phyloP scores from a whole-genome alignment of 2,329 filamentous ascomycete genomes.

The Trichoderma guizhouense region DNA sequence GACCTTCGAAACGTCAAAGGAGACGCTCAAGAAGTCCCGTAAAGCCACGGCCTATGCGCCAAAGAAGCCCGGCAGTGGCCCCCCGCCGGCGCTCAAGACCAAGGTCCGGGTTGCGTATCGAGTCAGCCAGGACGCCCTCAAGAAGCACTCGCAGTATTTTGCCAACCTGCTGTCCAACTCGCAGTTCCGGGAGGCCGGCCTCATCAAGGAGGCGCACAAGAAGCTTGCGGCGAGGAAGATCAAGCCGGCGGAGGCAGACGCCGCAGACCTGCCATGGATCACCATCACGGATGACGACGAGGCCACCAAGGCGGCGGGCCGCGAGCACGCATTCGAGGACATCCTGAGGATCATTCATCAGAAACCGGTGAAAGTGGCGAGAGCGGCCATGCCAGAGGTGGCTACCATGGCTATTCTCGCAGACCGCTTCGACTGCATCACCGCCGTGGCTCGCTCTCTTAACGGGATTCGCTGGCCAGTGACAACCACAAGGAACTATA shows the following conservation, averaged over 20 bases:
- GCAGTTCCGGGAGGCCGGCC: conserved; percentile 60
- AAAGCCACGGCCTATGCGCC: conserved; percentile 34
- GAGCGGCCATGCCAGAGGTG: conserved; percentile 57
- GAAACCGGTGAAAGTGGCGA: conserved; percentile 36
- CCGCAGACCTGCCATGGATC: conserved; percentile 58
- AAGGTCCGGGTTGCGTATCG: conserved; percentile 51
- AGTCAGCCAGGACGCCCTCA: conserved; percentile 55
- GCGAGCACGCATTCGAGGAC: conserved; percentile 63
- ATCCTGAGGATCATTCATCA: conserved; percentile 65
- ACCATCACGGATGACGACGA: conserved; percentile 65
- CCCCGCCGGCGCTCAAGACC: conserved; percentile 35
- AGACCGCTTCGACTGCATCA: conserved; percentile 67
- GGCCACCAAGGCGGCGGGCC: conserved; percentile 57
- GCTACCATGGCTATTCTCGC: conserved; percentile 67
- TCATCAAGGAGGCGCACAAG: conserved; percentile 50
- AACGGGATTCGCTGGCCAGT: conserved; percentile 53
- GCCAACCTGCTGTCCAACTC: conserved; percentile 60
- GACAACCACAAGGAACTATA: conserved; percentile 38
- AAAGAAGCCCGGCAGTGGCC: conserved; percentile 29
- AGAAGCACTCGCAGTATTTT: conserved; percentile 66
- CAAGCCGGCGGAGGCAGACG: conserved; percentile 46
- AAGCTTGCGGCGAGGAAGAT: conserved; percentile 46
- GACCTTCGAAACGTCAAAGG: conserved; percentile 57
- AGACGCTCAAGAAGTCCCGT: conserved; percentile 46
- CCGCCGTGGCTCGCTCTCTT: conserved; percentile 52